Evolutionary conservation across 2,329 filamentous ascomycete genomes (phyloP).

Genomic region (Shiraia bambusicola): DNA sequence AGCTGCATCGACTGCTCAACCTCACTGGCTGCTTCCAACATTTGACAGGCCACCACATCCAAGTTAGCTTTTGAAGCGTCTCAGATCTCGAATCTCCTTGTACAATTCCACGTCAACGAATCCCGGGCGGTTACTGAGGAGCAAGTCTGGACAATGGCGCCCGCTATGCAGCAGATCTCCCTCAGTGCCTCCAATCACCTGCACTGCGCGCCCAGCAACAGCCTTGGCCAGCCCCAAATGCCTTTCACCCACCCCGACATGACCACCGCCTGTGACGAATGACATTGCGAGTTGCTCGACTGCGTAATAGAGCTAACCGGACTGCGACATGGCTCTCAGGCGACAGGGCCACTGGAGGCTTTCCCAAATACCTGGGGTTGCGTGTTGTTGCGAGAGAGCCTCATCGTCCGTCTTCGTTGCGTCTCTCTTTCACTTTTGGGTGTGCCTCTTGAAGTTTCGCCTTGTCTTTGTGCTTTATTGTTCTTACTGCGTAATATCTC

Average conservation of each 20-base stretch:
- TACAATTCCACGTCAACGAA: conserved; percentile 40
- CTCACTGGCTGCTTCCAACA: conserved; percentile 33
- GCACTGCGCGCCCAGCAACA: conserved; percentile 17
- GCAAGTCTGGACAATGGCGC: conserved; percentile 36
- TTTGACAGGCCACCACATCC: conserved; percentile 31
- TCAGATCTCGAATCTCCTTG: conserved; percentile 38
- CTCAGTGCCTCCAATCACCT: conserved; percentile 39
- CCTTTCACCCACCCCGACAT: conserved; percentile 27
- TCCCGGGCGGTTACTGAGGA: conserved; percentile 41
- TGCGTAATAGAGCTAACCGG: conserved; percentile 27
- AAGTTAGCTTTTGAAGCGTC: conserved; percentile 37
- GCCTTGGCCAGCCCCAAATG: conserved; percentile 27
- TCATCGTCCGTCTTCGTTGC: conserved; percentile 17
- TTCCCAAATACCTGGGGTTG: conserved; percentile 27
- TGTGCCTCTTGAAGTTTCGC: conserved; percentile 3
- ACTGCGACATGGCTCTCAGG: conserved; percentile 30
- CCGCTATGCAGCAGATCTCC: conserved; percentile 29
- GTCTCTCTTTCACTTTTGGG: conserved; percentile 11
- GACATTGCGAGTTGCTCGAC: conserved; percentile 14
- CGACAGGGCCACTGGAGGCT: conserved; percentile 19
- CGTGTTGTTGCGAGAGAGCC: conserved; percentile 25
- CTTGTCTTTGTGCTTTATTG: conserved; percentile 11
- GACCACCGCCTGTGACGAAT: conserved; percentile 31
- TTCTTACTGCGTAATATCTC: conserved; percentile 20
- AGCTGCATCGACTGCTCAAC: conserved; percentile 14